phyloP scores from a whole-genome alignment of 768 basidiomycete genomes.

The Gloeopeniophorella convolvens region DNA sequence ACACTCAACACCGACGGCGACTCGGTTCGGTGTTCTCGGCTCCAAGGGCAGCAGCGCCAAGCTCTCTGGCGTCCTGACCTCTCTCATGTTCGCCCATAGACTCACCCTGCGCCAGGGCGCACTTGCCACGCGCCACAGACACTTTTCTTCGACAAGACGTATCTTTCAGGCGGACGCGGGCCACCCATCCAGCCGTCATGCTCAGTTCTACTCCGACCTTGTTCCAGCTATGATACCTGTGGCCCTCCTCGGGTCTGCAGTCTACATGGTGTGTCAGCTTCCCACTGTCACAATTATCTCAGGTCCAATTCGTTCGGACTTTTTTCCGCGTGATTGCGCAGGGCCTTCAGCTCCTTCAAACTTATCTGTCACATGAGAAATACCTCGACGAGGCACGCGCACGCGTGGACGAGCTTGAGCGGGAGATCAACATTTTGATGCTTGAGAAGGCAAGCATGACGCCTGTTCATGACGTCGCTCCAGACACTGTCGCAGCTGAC shows the following conservation, averaged over 20 bases:
- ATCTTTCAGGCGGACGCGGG: conserved; percentile 17
- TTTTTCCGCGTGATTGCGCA: conserved; percentile 25
- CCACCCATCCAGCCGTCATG: conserved; percentile 41
- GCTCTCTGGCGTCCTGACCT: neutral
- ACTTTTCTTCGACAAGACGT: conserved; percentile 1
- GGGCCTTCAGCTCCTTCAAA: conserved; percentile 62
- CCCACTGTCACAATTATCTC: neutral
- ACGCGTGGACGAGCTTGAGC: conserved; percentile 50
- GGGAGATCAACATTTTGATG: conserved; percentile 40
- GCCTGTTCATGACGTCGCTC: neutral
- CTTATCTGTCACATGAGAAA: conserved; percentile 62
- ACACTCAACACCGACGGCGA: no score
- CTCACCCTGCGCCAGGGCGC: neutral
- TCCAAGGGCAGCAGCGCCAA: no score
- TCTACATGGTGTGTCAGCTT: conserved; percentile 56
- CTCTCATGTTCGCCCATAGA: neutral
- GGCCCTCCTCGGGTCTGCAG: conserved; percentile 68
- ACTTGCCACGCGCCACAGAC: neutral
- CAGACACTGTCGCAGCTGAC: neutral
- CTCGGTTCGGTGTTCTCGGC: no score
- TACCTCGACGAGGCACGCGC: conserved; percentile 55
- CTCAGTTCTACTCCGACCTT: conserved; percentile 60
- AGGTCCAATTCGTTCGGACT: neutral
- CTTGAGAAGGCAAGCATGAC: neutral
- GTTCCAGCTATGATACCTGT: conserved; percentile 76